Evolutionary conservation across 768 basidiomycete species (phyloP).

Genomic region (Strobilomyces confusus): DNA sequence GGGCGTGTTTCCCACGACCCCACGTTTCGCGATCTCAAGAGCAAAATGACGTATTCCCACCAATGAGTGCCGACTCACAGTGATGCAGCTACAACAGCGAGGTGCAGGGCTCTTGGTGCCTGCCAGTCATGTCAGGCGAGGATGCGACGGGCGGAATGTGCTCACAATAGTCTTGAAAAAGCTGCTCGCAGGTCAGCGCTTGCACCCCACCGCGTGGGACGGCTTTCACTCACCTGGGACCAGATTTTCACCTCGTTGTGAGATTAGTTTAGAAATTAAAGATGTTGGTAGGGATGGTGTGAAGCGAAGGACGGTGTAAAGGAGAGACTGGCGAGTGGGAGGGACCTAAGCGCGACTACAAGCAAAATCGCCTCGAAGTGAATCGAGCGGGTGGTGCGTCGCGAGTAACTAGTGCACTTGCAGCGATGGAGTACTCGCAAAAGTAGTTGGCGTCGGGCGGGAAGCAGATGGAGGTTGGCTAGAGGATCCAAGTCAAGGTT

Average conservation of each 20-base stretch:
- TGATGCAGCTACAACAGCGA: slow-evolving; percentile 1
- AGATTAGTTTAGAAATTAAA: slow-evolving; percentile 20
- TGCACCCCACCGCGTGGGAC: neutral
- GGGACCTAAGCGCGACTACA: slow-evolving; percentile 26
- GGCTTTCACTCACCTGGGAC: slow-evolving; percentile 17
- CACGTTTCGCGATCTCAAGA: slow-evolving; percentile 38
- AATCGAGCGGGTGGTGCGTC: slow-evolving; percentile 44
- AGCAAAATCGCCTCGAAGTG: slow-evolving; percentile 47
- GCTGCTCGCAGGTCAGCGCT: slow-evolving; percentile 6
- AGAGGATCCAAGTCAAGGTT: slow-evolving; percentile 34
- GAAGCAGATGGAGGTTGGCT: slow-evolving; percentile 18
- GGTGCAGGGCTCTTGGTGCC: neutral
- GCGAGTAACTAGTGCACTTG: slow-evolving; percentile 23
- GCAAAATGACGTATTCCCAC: slow-evolving; percentile 27
- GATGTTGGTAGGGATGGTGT: slow-evolving; percentile 12
- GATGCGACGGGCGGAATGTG: neutral
- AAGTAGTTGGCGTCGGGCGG: slow-evolving; percentile 22
- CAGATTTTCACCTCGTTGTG: slow-evolving; percentile 11
- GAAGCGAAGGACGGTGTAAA: slow-evolving; percentile 33
- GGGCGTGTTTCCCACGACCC: slow-evolving; percentile 34
- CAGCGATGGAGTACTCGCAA: slow-evolving; percentile 27
- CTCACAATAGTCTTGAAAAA: slow-evolving; percentile 16
- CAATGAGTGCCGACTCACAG: slow-evolving; percentile 20
- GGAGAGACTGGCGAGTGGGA: slow-evolving; percentile 33
- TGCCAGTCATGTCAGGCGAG: slow-evolving; percentile 4